Conservation (phyloP, 306 rosid genomes). For the Benincasa hispida region DNA sequence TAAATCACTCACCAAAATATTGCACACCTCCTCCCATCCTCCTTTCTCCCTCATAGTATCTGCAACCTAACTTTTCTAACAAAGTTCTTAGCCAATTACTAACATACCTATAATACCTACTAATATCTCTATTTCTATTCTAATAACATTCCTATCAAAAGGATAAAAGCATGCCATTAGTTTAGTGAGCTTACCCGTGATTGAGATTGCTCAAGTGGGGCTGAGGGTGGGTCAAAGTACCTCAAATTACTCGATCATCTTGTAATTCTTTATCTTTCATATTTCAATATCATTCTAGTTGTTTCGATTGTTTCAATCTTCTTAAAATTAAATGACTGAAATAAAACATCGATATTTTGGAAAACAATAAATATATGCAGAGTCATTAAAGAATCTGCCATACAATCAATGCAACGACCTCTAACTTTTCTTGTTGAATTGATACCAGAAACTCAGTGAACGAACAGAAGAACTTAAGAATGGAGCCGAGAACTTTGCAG, state of each 20-base stretch:
- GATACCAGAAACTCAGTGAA: constrained; percentile 40
- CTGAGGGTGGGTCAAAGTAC: neutral
- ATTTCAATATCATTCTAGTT: neutral
- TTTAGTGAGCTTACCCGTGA: neutral
- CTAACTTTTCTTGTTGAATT: constrained; percentile 3
- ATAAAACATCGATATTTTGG: neutral
- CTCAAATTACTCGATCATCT: neutral
- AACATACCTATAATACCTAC: too few species aligned
- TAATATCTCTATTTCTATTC: too few species aligned
- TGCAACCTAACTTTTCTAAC: too few species aligned
- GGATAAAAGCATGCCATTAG: neutral
- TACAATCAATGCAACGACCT: constrained; percentile 5
- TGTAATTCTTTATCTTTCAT: neutral
- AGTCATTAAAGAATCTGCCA: neutral
- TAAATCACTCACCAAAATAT: too few species aligned
- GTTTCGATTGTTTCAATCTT: too few species aligned
- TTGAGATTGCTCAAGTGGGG: neutral
- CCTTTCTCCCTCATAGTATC: too few species aligned
- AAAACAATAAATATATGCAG: neutral
- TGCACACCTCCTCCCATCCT: too few species aligned
- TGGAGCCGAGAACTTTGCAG: constrained; percentile 77
- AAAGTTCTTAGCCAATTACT: too few species aligned
- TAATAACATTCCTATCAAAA: too few species aligned
- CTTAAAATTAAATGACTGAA: too few species aligned
- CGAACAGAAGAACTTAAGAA: constrained; percentile 51